Percentiles rank a stretch among this genome's conserved stretches.
phyloP scores from a whole-genome alignment of 805 yeast genomes.

The Tetrapisispora nanseiensis region DNA sequence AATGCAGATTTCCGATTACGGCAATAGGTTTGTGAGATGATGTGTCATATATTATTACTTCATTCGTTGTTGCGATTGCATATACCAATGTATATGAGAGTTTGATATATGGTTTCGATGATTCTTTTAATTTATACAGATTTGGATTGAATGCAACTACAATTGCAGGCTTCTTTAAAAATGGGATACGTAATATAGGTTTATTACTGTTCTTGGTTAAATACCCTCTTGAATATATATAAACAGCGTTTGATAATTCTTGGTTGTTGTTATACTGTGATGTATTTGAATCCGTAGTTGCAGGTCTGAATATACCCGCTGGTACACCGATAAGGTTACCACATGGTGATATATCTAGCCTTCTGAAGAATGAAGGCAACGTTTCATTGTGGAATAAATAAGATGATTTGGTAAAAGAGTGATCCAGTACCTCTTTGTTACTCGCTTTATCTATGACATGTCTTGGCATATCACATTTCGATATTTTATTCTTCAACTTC shows the following conservation, averaged over 20 bases:
- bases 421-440: background rate
- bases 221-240: slow-evolving; percentile 65
- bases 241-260: slow-evolving; percentile 59
- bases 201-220: slow-evolving; percentile 36
- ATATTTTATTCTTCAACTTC: slow-evolving; percentile 33
- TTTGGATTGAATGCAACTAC: slow-evolving; percentile 72
- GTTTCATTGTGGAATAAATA: slow-evolving; percentile 73
- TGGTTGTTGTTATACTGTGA: slow-evolving; percentile 26
- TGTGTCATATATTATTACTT: slow-evolving; percentile 76
- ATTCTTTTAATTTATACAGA: slow-evolving; percentile 31
- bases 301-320: slow-evolving; percentile 50
- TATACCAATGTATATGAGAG: slow-evolving; percentile 75
- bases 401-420: slow-evolving; percentile 12
- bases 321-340: slow-evolving; percentile 75
- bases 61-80: slow-evolving; percentile 89
- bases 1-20: slow-evolving; percentile 69
- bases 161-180: slow-evolving; percentile 72
- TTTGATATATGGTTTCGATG: slow-evolving; percentile 31
- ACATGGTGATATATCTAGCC: slow-evolving; percentile 82
- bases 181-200: slow-evolving; percentile 75
- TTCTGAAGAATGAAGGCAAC: slow-evolving; percentile 79
- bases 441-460: background rate
- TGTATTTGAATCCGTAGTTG: slow-evolving; percentile 6
- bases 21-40: slow-evolving; percentile 61
- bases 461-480: slow-evolving; percentile 27